Evolutionary conservation across 768 basidiomycete genomes (phyloP), one percentile per base, ranked within the genome.

Genomic region (Amanita polypyramis): DNA sequence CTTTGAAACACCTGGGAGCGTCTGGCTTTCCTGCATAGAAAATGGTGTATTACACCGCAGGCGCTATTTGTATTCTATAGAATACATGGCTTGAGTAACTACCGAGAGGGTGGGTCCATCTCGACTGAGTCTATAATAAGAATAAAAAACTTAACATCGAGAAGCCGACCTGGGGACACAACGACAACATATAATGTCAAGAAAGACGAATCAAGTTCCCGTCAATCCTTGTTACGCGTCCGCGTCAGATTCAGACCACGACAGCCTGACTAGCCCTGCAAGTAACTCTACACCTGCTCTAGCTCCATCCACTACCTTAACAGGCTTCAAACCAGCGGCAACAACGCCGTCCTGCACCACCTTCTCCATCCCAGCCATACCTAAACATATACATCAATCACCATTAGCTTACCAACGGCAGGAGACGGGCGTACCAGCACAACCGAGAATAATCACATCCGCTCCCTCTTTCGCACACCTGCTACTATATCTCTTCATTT

Each of bases 361-460:
- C 7, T 45, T 49, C 51, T 69, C 67, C 65, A 65, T 68, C 4
- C 67, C 66, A 4, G 63, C 58, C 65, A 67, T 70, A 14, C 62
- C 62, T 64, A 32, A 34, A 19, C 17, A 23, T 42, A 39, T 25
- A 20, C 15, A 19, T 41, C 14, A 20, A 36, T 17, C 25, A 27
- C 25, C 7, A 27, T 17, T 6, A 6, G 5, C 35, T 5, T 15
- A n/a, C n/a, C 3, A 36, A 17, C 6, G n/a, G 5, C 12, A 15
- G 11, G n/a, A n/a, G n/a, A n/a, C n/a, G 6, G 35, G 34, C 51
- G 37, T 49, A 64, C 65, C 66, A 30, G 67, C 68, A 51, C 68
- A 68, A 9, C 67, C 67, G 20, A 68, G 49, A 39, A 70, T 58
- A 21, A 70, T 61, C 5, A 68, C 66, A 52, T 68, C 68, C 1